Evolutionary conservation across 345 rosid genomes (phyloP), one percentile per base, ranked within the genome.

Genomic region (Populus nigra): DNA sequence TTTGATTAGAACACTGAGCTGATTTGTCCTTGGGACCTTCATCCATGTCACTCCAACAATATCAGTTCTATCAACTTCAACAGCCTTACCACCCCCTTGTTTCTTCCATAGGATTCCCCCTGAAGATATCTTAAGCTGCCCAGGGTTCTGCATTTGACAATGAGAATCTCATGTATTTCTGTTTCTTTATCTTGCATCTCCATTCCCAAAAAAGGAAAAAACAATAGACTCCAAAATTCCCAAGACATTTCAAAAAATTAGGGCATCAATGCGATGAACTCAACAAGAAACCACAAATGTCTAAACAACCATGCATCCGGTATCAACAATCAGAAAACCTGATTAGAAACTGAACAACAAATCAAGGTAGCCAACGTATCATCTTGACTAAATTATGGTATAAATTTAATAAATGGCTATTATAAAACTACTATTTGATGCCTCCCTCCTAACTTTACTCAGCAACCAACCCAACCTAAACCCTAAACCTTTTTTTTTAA

Each of bases 61-160:
- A 82, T 96, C 97, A 62, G 90, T 78, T 83, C 91, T 91, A 61
- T 92, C 97, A 41, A 96, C 97, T 88, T 93, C 97, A 38, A 93
- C 97, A 63, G 94, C 92, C 82, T 93, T 96, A 61, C 99, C 99
- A 70, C 99, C 99, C 35, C 97, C 99, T 84, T 83, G 95, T 83
- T 94, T 96, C 94, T 92, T 96, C 99, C 99, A 96, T 72, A 81
- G 81, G 53, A 96, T 93, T 0, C 97, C 97, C 63, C 96, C 92
- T 0, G 93, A 85, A 78, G 75, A 81, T 13, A 96, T 86, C 80
- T 89, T 96, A 65, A 94, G 88, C 67, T 91, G 93, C 1, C 99
- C 99, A 6, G 94, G 89, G 73, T 92, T 96, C 98, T 96, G 87
- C 88, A 86, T 63, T 33, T 39, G 79, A 79, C 16, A 53, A 27